Percentiles rank a stretch among this genome's conserved stretches.
Conservation (phyloP, 257 asterid species). For the Vinca minor region DNA sequence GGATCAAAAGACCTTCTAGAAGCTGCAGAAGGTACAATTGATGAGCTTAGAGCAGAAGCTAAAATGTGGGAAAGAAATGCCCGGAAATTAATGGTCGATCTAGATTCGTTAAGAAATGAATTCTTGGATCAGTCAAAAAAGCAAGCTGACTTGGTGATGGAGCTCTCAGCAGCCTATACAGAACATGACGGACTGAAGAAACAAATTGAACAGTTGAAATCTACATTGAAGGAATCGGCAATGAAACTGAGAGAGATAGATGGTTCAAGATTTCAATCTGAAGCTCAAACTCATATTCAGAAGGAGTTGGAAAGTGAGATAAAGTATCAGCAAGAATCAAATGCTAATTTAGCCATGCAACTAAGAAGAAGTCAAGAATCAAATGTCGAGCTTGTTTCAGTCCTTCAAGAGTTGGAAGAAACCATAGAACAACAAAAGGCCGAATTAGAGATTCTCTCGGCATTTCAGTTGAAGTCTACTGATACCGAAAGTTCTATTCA, state of each 20-base stretch:
- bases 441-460: conserved; percentile 60
- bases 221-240: conserved; percentile 26
- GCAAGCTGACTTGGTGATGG: conserved; percentile 53
- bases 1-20: conserved; percentile 49
- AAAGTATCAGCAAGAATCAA: conserved; percentile 54
- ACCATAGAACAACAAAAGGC: conserved; percentile 60
- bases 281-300: conserved; percentile 29
- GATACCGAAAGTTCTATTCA: conserved; percentile 24
- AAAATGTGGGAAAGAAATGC: conserved; percentile 98
- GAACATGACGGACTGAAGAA: conserved; percentile 48
- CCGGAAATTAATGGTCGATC: conserved; percentile 64
- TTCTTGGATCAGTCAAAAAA: conserved; percentile 48
- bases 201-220: conserved; percentile 45
- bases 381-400: conserved; percentile 63
- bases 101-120: conserved; percentile 58
- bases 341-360: conserved; percentile 52
- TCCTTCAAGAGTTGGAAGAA: conserved; percentile 84
- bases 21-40: conserved; percentile 63
- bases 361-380: conserved; percentile 76
- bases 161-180: conserved; percentile 58
- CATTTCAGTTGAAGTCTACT: conserved; percentile 20
- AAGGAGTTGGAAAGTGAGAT: conserved; percentile 59
- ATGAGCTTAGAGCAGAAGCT: conserved; percentile 79
- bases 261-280: conserved; percentile 29
- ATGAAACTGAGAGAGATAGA: conserved; percentile 22